Percentiles rank a stretch among this genome's conserved stretches.
phyloP scores from a whole-genome alignment of 2,329 filamentous ascomycete genomes.

The Neophaeococcomyces mojaviensis region DNA sequence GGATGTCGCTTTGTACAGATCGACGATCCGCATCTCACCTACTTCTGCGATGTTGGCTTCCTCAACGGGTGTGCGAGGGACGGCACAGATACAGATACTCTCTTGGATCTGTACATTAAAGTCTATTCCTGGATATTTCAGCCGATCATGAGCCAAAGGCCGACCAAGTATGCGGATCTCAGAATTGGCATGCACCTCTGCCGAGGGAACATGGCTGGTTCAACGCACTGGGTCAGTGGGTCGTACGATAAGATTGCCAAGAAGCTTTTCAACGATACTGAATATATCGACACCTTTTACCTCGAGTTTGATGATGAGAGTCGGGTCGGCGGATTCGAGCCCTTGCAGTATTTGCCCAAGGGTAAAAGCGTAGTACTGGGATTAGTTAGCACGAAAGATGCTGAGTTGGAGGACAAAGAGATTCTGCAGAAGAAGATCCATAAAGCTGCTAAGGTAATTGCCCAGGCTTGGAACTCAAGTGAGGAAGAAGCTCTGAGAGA shows the following conservation, averaged over 20 bases:
- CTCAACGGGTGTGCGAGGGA: constrained; percentile 62
- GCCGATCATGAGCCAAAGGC: constrained; percentile 39
- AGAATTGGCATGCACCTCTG: constrained; percentile 15
- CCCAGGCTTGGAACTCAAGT: constrained; percentile 10
- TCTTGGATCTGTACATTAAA: constrained; percentile 67
- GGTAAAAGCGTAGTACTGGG: constrained; percentile 17
- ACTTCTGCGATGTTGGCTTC: constrained; percentile 69
- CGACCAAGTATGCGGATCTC: constrained; percentile 10
- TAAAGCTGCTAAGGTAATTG: constrained; percentile 12
- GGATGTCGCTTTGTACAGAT: constrained; percentile 61
- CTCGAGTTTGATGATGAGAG: constrained; percentile 16
- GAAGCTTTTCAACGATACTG: constrained; percentile 14
- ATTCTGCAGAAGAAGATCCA: constrained; percentile 11
- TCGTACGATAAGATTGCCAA: constrained; percentile 15
- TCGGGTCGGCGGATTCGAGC: constrained; percentile 17
- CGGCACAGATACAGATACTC: constrained; percentile 60
- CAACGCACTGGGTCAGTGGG: constrained; percentile 13
- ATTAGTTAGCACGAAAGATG: constrained; percentile 15
- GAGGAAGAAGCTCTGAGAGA: constrained; percentile 25
- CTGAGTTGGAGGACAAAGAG: constrained; percentile 12
- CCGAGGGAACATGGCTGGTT: constrained; percentile 15
- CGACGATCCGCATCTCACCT: constrained; percentile 60
- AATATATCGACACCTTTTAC: constrained; percentile 13
- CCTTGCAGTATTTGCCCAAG: constrained; percentile 12
- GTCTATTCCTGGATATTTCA: constrained; percentile 62